Conservation (phyloP, 108 stramenopile species). For the Aurantiochytrium sp. region DNA sequence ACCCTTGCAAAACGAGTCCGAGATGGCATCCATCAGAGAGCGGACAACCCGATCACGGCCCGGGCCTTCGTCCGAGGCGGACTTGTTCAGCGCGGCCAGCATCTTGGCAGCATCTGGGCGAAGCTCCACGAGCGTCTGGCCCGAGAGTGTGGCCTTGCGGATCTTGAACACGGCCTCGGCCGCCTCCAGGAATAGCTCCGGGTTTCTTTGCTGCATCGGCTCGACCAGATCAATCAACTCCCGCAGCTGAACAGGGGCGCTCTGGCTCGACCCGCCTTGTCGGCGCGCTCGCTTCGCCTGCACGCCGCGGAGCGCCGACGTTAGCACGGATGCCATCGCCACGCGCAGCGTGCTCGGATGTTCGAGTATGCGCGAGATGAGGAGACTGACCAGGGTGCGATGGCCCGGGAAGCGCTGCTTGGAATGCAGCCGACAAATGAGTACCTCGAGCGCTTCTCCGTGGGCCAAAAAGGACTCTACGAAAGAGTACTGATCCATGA, state of each 20-base stretch:
- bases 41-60: neutral
- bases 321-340: neutral
- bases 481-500: neutral
- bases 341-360: slow-evolving; percentile 3
- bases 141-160: neutral
- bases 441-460: neutral
- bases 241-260: neutral
- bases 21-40: neutral
- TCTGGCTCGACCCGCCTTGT: neutral
- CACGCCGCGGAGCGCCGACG: neutral
- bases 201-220: neutral
- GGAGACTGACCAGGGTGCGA: neutral
- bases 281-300: neutral
- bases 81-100: neutral
- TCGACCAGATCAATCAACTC: neutral
- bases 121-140: neutral
- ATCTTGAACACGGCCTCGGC: neutral
- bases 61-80: neutral
- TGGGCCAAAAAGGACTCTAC: neutral
- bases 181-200: neutral
- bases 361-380: neutral
- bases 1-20: neutral
- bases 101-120: neutral
- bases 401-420: neutral
- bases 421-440: neutral